Evolutionary conservation across 1,284 basidiomycete genomes (phyloP).

Genomic region (Porogramme epimiltina): DNA sequence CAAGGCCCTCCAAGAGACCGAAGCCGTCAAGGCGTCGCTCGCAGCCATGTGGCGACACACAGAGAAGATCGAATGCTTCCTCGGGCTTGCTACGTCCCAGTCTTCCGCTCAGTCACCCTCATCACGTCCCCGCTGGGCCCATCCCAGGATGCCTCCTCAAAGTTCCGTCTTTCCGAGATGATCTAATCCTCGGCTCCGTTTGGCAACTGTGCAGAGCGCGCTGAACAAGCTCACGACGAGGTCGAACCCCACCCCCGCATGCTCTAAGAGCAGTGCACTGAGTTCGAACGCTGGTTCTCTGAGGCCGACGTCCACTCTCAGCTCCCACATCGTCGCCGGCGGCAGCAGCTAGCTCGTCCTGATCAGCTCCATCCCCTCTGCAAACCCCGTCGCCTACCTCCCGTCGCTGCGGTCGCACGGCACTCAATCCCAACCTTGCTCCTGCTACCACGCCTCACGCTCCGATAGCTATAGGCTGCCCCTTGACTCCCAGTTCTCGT

Average conservation of each 20-base stretch:
- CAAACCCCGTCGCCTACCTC: conserved; percentile 18
- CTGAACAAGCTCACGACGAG: conserved; percentile 59
- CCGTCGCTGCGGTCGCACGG: conserved; percentile 12
- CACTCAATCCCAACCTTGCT: conserved; percentile 9
- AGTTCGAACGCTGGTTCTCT: conserved; percentile 52
- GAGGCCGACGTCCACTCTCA: conserved; percentile 47
- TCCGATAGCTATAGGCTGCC: conserved; percentile 16
- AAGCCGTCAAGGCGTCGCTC: conserved; percentile 53
- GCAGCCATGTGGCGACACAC: conserved; percentile 40
- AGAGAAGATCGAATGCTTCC: conserved; percentile 55
- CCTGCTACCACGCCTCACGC: conserved; percentile 24
- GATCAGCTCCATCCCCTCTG: conserved; percentile 13
- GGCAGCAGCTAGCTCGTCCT: conserved; percentile 45
- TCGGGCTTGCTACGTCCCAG: conserved; percentile 34
- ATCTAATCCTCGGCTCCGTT: conserved; percentile 47
- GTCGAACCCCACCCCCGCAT: conserved; percentile 50
- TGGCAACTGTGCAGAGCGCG: conserved; percentile 48
- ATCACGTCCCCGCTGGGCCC: conserved; percentile 22
- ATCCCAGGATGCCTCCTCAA: conserved; percentile 19
- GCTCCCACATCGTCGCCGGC: conserved; percentile 47
- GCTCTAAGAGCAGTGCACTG: conserved; percentile 53
- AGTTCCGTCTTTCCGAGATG: conserved; percentile 26
- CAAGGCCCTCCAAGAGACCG: conserved; percentile 51
- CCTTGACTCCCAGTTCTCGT: conserved; percentile 26
- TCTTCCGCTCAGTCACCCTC: conserved; percentile 18